These are phyloP conservation scores for Candida ipomoeae DNA, from an alignment of 805 yeast genomes.

Conservation along the genomic window DNA sequence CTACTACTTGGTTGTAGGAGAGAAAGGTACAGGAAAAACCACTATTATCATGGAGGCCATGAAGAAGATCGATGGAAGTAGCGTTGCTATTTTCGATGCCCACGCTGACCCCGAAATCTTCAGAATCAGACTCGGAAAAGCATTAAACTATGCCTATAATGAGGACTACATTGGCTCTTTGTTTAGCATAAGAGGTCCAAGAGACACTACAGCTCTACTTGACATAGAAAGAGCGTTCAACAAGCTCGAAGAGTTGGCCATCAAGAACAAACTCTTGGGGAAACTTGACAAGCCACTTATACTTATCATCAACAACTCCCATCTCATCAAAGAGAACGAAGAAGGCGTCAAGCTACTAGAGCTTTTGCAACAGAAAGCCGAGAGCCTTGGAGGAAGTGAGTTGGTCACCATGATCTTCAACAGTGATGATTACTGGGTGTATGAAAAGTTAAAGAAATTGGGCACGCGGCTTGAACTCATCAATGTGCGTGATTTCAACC, in stretches of 20 bases:
- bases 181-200: slow-evolving; percentile 76
- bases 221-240: slow-evolving; percentile 82
- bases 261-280: slow-evolving; percentile 38
- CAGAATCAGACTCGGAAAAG: slow-evolving; percentile 70
- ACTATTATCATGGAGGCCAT: slow-evolving; percentile 70
- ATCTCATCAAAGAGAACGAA: slow-evolving; percentile 69
- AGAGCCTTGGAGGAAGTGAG: slow-evolving; percentile 68
- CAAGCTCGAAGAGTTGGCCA: slow-evolving; percentile 69
- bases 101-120: slow-evolving; percentile 84
- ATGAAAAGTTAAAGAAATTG: slow-evolving; percentile 64
- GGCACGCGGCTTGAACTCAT: slow-evolving; percentile 74
- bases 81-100: slow-evolving; percentile 72
- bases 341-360: slow-evolving; percentile 70
- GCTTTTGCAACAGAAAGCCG: slow-evolving; percentile 79
- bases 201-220: slow-evolving; percentile 76
- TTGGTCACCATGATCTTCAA: slow-evolving; percentile 68
- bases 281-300: slow-evolving; percentile 52
- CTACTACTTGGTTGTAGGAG: slow-evolving; percentile 71
- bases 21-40: slow-evolving; percentile 84
- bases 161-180: slow-evolving; percentile 83
- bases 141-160: slow-evolving; percentile 65
- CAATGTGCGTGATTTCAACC: slow-evolving; percentile 59
- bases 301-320: slow-evolving; percentile 69
- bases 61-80: slow-evolving; percentile 55
- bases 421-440: slow-evolving; percentile 84